A percentile compares a stretch with the other conserved stretches of the same genome.
Evolutionary conservation across 805 yeast genomes (phyloP).

Genomic region (Ogataea pignaliae): DNA sequence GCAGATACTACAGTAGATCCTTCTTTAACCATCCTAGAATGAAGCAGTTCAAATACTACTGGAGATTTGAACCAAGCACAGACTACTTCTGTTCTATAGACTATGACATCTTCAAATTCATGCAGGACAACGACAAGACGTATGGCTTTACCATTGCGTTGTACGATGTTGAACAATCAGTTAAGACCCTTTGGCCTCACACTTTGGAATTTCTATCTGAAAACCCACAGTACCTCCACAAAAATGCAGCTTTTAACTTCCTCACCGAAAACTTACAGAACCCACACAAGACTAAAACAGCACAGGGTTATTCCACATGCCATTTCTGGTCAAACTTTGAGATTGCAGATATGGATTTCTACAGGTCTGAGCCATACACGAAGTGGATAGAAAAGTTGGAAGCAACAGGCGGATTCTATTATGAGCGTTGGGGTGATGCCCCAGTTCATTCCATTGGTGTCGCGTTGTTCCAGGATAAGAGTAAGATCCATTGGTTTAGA

Average conservation of each 20-base stretch:
- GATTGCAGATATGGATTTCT: slow-evolving; percentile 80
- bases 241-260: slow-evolving; percentile 52
- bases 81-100: slow-evolving; percentile 62
- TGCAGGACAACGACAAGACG: slow-evolving; percentile 60
- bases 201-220: slow-evolving; percentile 54
- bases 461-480: slow-evolving; percentile 63
- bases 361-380: slow-evolving; percentile 61
- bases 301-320: slow-evolving; percentile 53
- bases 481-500: slow-evolving; percentile 77
- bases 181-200: slow-evolving; percentile 63
- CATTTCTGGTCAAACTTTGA: slow-evolving; percentile 93
- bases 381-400: slow-evolving; percentile 64
- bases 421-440: slow-evolving; percentile 94
- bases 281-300: slow-evolving; percentile 37
- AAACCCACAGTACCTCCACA: slow-evolving; percentile 54
- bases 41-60: slow-evolving; percentile 60
- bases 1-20: slow-evolving; percentile 66
- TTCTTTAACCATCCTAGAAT: slow-evolving; percentile 64
- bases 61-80: slow-evolving; percentile 80
- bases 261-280: slow-evolving; percentile 47
- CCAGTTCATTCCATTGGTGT: slow-evolving; percentile 82
- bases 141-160: slow-evolving; percentile 71
- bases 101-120: slow-evolving; percentile 73
- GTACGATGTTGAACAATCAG: slow-evolving; percentile 65
- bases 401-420: slow-evolving; percentile 72